Conservation (phyloP, 1,139 yeast genomes). For the Keqinozyma sinolaborantium region DNA sequence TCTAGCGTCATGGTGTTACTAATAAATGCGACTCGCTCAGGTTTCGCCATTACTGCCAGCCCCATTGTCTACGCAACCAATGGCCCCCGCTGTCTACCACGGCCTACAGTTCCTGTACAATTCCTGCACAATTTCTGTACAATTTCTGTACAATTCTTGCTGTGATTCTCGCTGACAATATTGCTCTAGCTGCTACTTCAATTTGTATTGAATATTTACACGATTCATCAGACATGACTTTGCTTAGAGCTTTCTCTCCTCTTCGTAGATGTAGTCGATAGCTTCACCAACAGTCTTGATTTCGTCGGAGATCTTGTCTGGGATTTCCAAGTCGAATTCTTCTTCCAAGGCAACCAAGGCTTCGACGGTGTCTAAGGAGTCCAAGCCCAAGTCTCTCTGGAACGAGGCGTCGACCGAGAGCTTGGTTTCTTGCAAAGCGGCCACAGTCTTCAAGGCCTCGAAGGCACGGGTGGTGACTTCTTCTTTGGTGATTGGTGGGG, state of each 20-base stretch:
- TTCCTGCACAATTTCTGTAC: too few relatives aligned
- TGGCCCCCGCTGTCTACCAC: too few relatives aligned
- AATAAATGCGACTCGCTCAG: too few relatives aligned
- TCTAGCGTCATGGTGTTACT: too few relatives aligned
- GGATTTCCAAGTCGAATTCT: conserved; percentile 68
- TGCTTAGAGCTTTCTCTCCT: conserved; percentile 41
- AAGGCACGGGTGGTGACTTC: conserved; percentile 47
- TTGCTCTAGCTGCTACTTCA: too few relatives aligned
- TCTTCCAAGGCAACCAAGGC: conserved; percentile 71
- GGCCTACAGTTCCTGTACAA: too few relatives aligned
- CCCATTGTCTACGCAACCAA: too few relatives aligned
- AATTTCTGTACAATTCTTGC: not conserved
- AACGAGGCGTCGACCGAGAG: conserved; percentile 46
- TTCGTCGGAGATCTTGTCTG: conserved; percentile 66
- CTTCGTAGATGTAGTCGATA: conserved; percentile 53
- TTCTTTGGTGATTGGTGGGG: conserved; percentile 44
- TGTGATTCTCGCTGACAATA: not conserved
- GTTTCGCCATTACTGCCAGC: too few relatives aligned
- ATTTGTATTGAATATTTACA: not conserved
- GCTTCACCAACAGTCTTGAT: conserved; percentile 69
- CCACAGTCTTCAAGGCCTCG: conserved; percentile 49
- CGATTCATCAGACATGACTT: not conserved
- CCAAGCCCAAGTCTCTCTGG: conserved; percentile 64
- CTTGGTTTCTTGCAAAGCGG: conserved; percentile 48
- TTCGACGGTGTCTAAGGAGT: conserved; percentile 69